Evolutionary conservation across 1,284 basidiomycete genomes (phyloP), one percentile per base, ranked within the genome.

Genomic region (Sanghuangporus sanghuang): DNA sequence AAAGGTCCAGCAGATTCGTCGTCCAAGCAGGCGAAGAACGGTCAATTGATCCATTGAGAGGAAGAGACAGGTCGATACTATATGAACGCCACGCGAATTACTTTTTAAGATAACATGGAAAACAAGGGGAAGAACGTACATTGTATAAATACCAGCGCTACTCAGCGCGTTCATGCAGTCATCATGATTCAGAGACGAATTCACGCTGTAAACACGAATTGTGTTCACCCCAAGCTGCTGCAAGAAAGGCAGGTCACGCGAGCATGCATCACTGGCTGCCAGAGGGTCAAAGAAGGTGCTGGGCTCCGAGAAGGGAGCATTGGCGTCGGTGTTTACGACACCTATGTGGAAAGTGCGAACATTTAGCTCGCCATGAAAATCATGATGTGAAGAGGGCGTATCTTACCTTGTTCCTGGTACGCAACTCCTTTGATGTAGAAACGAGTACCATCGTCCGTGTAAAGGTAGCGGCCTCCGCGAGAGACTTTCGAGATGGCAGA

Each of bases 341-440:
- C 74, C 74, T 75, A 57, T 6, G 62, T 3, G 49, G 40, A 35
- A 23, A 18, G 60, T 44, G 9, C 14, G 35, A n/a, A 44, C 27
- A 14, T 6, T 52, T 23, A 57, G 40, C n/a, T 50, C 38, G n/a
- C 27, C 40, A 18, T 18, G 11, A 38, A 14, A 36, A 35, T 12
- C 52, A 49, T 16, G 57, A 3, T 12, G 9, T 6, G 36, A 52
- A 53, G n/a, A 16, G 57, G 11, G 21, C 72, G 64, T 77, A 65
- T 18, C 77, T 71, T 69, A 81, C 93, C 94, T 74, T 94, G 90
- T 65, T 87, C 85, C 74, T 96, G 94, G 76, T 97, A 97, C 27
- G 93, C 92, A 63, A 96, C 78, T 63, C 95, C 94, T 78, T 94
- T 95, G 78, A 96, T 91, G 75, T 88, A 95, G 78, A 96, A 96